Percentiles rank a stretch among this genome's conserved stretches.
phyloP scores from a whole-genome alignment of 106 monocot species.

The Xerophyta viscosa region DNA sequence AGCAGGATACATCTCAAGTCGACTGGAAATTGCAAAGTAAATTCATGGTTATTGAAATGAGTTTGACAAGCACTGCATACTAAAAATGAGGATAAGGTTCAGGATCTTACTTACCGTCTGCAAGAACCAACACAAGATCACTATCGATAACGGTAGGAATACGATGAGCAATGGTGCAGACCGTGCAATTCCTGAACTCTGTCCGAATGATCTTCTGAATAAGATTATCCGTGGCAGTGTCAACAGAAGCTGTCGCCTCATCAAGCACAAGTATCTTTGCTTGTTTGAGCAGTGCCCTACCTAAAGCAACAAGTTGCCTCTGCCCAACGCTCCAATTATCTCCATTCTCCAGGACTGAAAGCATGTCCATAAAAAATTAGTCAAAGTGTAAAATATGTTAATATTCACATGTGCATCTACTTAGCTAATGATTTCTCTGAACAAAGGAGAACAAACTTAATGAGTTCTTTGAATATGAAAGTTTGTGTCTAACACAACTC shows the following conservation, averaged over 20 bases:
- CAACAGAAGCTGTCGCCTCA: slow-evolving; percentile 98
- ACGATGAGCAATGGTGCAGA: slow-evolving; percentile 95
- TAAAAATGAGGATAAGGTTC: too few species aligned
- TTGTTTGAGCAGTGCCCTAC: slow-evolving; percentile 84
- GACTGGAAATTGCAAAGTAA: neutral
- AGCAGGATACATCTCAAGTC: too few species aligned
- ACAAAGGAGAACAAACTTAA: too few species aligned
- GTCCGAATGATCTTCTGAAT: slow-evolving; percentile 87
- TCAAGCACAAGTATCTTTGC: slow-evolving; percentile 86
- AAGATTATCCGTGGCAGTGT: slow-evolving; percentile 89
- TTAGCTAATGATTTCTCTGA: too few species aligned
- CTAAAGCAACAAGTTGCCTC: slow-evolving; percentile 76
- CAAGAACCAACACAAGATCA: slow-evolving; percentile 85
- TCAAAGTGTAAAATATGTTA: neutral
- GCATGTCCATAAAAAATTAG: neutral
- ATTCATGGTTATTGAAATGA: neutral
- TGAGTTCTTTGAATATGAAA: too few species aligned
- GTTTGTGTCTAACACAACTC: too few species aligned
- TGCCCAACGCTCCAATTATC: slow-evolving; percentile 99
- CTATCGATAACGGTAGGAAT: slow-evolving; percentile 99
- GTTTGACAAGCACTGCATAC: neutral
- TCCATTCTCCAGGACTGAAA: slow-evolving; percentile 86
- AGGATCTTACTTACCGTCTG: slow-evolving; percentile 52
- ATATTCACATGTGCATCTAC: too few species aligned
- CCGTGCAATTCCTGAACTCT: slow-evolving; percentile 78